These are phyloP conservation scores for Phytophthora sp. DNA, from an alignment of 352 stramenopile genomes.

Conservation along the genomic window DNA sequence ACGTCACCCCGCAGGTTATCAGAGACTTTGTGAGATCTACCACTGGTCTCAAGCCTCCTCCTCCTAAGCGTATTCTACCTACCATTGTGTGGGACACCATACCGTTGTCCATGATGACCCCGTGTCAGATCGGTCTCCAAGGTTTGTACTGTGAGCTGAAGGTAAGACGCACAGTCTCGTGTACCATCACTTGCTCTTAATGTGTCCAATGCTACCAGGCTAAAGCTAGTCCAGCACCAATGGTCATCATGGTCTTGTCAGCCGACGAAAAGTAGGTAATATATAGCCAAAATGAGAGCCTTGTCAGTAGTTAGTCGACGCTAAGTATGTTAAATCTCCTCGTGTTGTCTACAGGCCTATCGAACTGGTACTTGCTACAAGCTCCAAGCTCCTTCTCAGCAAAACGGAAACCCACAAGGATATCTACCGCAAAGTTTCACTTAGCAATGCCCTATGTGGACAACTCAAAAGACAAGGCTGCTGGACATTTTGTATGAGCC, in stretches of 20 bases:
- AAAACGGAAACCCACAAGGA: constrained; percentile 39
- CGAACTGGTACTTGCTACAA: constrained; percentile 58
- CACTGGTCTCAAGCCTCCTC: neutral
- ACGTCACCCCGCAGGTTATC: neutral
- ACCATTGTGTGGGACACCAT: constrained; percentile 40
- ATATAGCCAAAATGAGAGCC: neutral
- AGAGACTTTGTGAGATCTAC: constrained; percentile 8
- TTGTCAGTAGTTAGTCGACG: too few relatives aligned
- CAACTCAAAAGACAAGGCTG: constrained; percentile 51
- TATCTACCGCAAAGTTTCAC: constrained; percentile 39
- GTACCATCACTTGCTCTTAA: too few relatives aligned
- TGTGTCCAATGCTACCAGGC: constrained; percentile 15
- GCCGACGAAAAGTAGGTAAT: constrained; percentile 54
- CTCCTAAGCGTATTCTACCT: constrained; percentile 5
- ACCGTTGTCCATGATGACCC: constrained; percentile 42
- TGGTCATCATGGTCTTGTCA: constrained; percentile 56
- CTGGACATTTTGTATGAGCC: constrained; percentile 52
- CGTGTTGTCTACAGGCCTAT: constrained; percentile 42
- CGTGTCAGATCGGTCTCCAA: constrained; percentile 35
- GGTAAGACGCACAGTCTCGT: constrained; percentile 14
- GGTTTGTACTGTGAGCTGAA: constrained; percentile 58
- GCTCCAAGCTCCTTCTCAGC: constrained; percentile 48
- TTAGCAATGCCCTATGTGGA: constrained; percentile 40
- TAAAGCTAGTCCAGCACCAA: constrained; percentile 42
- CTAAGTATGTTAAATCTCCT: too few relatives aligned